Base-by-base conservation (phyloP, 768 basidiomycete genomes). In the Antrodiella citrinella region DNA sequence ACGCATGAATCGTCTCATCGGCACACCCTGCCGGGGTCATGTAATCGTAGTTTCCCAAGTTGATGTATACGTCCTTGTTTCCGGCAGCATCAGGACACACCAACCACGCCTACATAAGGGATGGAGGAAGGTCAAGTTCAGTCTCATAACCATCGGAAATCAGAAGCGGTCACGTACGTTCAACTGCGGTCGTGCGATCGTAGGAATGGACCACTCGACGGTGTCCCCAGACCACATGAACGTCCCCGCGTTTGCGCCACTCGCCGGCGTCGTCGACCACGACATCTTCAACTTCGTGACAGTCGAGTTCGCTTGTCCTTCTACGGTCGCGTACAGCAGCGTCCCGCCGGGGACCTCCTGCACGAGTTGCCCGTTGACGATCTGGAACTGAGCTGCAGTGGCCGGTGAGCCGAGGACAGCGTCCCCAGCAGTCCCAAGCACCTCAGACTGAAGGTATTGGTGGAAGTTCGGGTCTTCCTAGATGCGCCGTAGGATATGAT, bases 381-480 rank as follows among this genome's bases (percentile, higher is more conserved):
- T 72, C 52, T 77, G 69, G 71, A 82, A 81, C 55, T 80, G 80
- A 5, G 74, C 74, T 1, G 78, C 78, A n/a, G 59, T 70, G 48
- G 59, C 65, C n/a, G 72, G 73, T 47, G 68, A 66, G 7, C 77
- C 77, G 39, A 81, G 72, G 41, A 81, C 75, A 3, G 77, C 78
- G 26, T 69, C 64, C 0, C 70, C 69, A 4, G 71, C 69, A 15
- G 69, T 72, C 54, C 67, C 53, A 18, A 64, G 54, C 0, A 70
- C 67, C 54, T 78, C 70, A 15, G 80, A 78, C 40, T 72, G 74
- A 26, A 83, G 73, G 61, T 82, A 81, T 55, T 79, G 70, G 63
- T 79, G 80, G 73, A 79, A 80, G 63, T 80, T 77, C 3, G 78
- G 78, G 26, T 70, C 73, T 51, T 71, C 74, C 77, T 80, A 51